Evolutionary conservation across 2,329 filamentous ascomycete species (phyloP).

Genomic region (Tolypocladium ovalisporum): DNA sequence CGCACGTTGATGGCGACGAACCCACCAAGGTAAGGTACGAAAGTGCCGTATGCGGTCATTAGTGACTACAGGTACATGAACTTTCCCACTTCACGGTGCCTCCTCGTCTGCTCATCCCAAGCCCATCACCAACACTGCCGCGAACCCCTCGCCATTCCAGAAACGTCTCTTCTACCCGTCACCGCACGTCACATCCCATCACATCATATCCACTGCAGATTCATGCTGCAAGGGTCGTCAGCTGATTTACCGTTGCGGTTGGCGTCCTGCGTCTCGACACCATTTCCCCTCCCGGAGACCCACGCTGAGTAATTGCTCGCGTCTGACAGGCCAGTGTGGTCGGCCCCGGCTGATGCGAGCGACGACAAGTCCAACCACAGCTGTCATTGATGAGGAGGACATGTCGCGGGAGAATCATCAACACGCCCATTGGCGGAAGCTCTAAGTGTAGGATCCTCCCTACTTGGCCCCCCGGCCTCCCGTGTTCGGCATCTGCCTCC

Average conservation of each 20-base stretch:
- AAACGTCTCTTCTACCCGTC: neutral
- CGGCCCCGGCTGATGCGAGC: slow-evolving; percentile 1
- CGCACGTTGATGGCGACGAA: neutral
- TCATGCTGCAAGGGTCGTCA: neutral
- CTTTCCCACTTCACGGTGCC: neutral
- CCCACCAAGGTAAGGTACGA: no score
- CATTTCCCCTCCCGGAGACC: neutral
- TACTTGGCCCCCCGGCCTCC: neutral
- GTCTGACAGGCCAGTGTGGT: slow-evolving; percentile 18
- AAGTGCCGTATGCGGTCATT: neutral
- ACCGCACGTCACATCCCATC: neutral
- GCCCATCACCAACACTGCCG: neutral
- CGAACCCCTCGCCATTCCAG: neutral
- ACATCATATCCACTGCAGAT: neutral
- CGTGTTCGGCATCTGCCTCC: neutral
- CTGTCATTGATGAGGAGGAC: neutral
- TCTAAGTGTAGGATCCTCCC: neutral
- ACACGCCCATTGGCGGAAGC: slow-evolving; percentile 4
- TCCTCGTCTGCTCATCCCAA: neutral
- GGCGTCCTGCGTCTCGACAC: neutral
- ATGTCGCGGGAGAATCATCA: slow-evolving; percentile 2
- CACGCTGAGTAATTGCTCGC: slow-evolving; percentile 24
- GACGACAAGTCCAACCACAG: neutral
- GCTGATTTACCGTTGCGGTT: neutral
- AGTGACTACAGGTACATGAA: no score